Conservation (phyloP, 495 filamentous ascomycete species). For the Cladorrhinum samala region DNA sequence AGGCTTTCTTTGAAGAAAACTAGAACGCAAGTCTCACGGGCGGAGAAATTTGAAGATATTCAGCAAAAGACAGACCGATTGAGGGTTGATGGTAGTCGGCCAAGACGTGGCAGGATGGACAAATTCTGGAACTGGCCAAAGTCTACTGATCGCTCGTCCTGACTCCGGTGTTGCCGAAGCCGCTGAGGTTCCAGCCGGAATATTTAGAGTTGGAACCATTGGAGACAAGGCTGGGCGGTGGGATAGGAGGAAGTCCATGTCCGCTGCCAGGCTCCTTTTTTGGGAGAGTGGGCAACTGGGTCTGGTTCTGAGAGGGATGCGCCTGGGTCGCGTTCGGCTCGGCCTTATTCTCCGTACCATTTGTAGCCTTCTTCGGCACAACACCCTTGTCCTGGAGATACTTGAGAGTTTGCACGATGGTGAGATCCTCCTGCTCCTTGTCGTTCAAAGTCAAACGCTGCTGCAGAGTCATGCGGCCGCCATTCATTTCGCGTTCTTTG, state of each 20-base stretch:
- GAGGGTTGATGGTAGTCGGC: too few species aligned
- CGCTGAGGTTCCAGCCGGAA: conserved; percentile 30
- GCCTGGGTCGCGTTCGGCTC: conserved; percentile 4
- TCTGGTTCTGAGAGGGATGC: neutral
- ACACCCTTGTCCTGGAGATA: conserved; percentile 42
- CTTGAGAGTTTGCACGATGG: conserved; percentile 48
- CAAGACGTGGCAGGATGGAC: too few species aligned
- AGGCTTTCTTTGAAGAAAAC: too few species aligned
- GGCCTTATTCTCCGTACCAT: conserved; percentile 8
- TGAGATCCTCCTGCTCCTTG: conserved; percentile 51
- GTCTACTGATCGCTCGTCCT: conserved; percentile 20
- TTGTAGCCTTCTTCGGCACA: conserved; percentile 10
- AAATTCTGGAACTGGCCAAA: too few species aligned
- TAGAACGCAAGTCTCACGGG: too few species aligned
- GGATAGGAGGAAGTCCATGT: conserved; percentile 27
- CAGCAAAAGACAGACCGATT: too few species aligned
- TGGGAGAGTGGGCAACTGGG: conserved; percentile 15
- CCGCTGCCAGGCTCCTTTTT: conserved; percentile 20
- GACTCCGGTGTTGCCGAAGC: conserved; percentile 31
- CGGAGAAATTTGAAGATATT: too few species aligned
- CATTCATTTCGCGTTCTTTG: conserved; percentile 46
- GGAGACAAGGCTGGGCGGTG: conserved; percentile 17
- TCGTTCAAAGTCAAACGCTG: conserved; percentile 52
- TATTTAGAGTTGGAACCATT: conserved; percentile 17
- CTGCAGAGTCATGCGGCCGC: conserved; percentile 49